A percentile compares a stretch with the other conserved stretches of the same genome.
Conservation (phyloP, 495 filamentous ascomycete genomes). For the Penicillium simplicissimum region DNA sequence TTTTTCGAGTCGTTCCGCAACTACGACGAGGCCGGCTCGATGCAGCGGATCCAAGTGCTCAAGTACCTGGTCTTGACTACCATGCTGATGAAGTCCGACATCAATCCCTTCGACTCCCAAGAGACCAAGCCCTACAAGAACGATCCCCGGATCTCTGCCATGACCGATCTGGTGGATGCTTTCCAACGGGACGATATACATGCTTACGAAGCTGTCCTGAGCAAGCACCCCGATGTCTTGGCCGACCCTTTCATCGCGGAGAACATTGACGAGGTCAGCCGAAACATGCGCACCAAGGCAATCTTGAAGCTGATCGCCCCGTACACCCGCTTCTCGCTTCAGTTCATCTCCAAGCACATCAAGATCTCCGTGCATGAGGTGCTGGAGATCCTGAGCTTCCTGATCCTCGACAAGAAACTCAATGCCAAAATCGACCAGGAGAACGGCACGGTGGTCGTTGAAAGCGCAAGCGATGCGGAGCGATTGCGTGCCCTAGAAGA, state of each 20-base stretch:
- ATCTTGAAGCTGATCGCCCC: constrained; percentile 91
- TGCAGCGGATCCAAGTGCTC: constrained; percentile 94
- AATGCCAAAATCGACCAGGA: constrained; percentile 88
- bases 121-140: constrained; percentile 99
- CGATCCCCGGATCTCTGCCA: constrained; percentile 90
- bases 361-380: constrained; percentile 83
- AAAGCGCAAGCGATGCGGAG: constrained; percentile 70
- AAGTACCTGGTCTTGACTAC: constrained; percentile 96
- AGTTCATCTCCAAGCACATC: constrained; percentile 82
- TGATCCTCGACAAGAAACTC: constrained; percentile 87
- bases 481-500: constrained; percentile 71
- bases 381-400: constrained; percentile 86
- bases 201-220: constrained; percentile 81
- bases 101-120: constrained; percentile 98
- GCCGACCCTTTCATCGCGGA: constrained; percentile 95
- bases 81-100: constrained; percentile 99
- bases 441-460: constrained; percentile 77
- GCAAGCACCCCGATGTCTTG: constrained; percentile 85
- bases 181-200: constrained; percentile 96
- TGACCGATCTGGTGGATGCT: constrained; percentile 95
- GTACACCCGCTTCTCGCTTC: constrained; percentile 86
- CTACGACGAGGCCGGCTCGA: constrained; percentile 95
- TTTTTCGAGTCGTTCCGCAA: constrained; percentile 99
- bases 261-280: constrained; percentile 98
- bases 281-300: constrained; percentile 96